Base-by-base conservation (phyloP, 805 yeast genomes). In the Wickerhamomyces bovis region DNA sequence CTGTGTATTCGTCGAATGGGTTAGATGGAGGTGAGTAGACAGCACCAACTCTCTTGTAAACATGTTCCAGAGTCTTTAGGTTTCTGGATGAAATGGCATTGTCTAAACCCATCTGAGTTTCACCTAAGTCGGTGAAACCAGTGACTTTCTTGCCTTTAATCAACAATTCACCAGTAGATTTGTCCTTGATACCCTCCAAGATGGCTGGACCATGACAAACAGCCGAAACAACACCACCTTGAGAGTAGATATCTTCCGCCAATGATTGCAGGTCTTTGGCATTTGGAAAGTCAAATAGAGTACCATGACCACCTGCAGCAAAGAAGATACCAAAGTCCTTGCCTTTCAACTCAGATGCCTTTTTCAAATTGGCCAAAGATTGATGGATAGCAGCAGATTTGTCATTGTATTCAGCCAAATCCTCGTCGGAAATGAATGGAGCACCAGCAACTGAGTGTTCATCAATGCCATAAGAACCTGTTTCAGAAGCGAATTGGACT, bases 191-290 rank as follows among this genome's bases (percentile, higher is more conserved):
- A 39, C 69, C 68, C n/a, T 70, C 75, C 49, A 81, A 76, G 50
- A 81, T 70, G 20, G 72, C 71, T n/a, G 84, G 83, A 8, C 85
- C 88, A 53, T 81, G 86, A 62, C 88, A 81, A 9, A 81, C 86
- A 15, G 86, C 84, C 39, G 80, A 63, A 21, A 81, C 73, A 36
- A 79, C 72, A 42, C 85, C 85, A 36, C 76, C 77, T 19, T 72
- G 62, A 28, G 63, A 65, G 58, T 74, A 78, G 43, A 80, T 72
- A 20, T 66, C 63, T 25, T 67, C 62, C 19, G 80, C 82, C 39
- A 77, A 47, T 21, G 58, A 50, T 46, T 74, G 78, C 44, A 81
- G 63, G 16, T 58, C 69, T 6, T 58, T 62, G 15, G 83, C 83
- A 3, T 60, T 66, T 40, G 82, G 82, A 63, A 70, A 80, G 60